phyloP scores from a whole-genome alignment of 208 protist species.

The Trypanosoma brucei region DNA sequence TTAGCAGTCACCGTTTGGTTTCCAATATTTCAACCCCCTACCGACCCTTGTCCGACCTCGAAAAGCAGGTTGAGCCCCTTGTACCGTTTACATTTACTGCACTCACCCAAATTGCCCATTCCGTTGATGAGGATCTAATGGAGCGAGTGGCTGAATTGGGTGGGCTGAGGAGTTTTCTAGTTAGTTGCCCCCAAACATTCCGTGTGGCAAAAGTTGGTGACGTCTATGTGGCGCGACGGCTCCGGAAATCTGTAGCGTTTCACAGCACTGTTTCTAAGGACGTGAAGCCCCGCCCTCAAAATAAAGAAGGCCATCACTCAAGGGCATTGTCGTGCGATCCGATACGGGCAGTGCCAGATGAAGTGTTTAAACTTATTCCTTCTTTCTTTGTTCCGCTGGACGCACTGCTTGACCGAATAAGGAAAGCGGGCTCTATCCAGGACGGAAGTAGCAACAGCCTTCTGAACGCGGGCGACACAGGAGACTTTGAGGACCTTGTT shows the following conservation, averaged over 20 bases:
- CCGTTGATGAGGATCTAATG: conserved; percentile 41
- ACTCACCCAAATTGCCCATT: conserved; percentile 48
- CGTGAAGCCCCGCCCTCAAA: no score
- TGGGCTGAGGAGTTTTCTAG: conserved; percentile 25
- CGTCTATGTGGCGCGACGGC: conserved; percentile 26
- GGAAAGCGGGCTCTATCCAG: not conserved
- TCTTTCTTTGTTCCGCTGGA: conserved; percentile 52
- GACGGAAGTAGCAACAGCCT: not conserved
- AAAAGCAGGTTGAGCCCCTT: conserved; percentile 24
- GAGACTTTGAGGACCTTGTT: not conserved
- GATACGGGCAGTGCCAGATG: not conserved
- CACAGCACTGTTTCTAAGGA: no score
- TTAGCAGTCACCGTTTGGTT: not conserved
- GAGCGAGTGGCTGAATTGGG: conserved; percentile 26
- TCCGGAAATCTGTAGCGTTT: not conserved
- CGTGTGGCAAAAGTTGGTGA: conserved; percentile 22
- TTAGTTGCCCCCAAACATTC: conserved; percentile 21
- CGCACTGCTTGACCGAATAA: conserved; percentile 18
- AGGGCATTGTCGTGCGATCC: no score
- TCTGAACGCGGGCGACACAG: not conserved
- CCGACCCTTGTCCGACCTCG: not conserved
- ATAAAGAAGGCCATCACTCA: no score
- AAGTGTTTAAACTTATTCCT: conserved; percentile 25
- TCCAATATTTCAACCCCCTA: not conserved
- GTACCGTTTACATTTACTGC: conserved; percentile 52